Conservation (phyloP, 1,139 yeast species). For the Saccharomycopsis phalli region DNA sequence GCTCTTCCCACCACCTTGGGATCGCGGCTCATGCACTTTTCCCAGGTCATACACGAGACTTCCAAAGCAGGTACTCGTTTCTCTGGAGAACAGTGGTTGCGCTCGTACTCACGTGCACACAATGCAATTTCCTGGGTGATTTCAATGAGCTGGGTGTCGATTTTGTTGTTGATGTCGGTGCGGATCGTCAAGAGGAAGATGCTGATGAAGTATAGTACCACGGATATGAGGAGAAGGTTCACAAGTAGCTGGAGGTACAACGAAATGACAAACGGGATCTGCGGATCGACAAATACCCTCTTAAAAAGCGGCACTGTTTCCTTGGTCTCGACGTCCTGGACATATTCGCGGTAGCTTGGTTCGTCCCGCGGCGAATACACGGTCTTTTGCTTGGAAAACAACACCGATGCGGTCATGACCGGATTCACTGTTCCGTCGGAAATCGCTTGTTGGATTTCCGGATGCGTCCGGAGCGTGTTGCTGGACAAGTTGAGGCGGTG, state of each 20-base stretch:
- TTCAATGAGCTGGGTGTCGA: conserved; percentile 55
- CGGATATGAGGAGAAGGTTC: conserved; percentile 50
- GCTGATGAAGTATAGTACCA: conserved; percentile 44
- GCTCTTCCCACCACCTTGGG: conserved; percentile 75
- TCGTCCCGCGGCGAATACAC: neutral
- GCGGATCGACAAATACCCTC: conserved; percentile 36
- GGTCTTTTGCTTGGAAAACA: conserved; percentile 36
- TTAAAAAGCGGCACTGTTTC: neutral
- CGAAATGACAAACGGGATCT: conserved; percentile 57
- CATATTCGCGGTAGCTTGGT: neutral
- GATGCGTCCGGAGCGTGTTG: conserved; percentile 28
- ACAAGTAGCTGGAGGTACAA: conserved; percentile 63
- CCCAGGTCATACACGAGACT: conserved; percentile 66
- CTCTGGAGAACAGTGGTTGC: conserved; percentile 61
- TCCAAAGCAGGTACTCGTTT: conserved; percentile 65
- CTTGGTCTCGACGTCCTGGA: neutral
- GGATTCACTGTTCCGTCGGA: conserved; percentile 31
- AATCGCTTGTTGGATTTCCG: conserved; percentile 30
- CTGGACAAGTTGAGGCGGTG: conserved; percentile 21
- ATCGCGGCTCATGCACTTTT: conserved; percentile 77
- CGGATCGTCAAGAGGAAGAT: conserved; percentile 48
- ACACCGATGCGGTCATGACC: conserved; percentile 35
- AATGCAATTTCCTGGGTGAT: conserved; percentile 56
- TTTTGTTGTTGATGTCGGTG: conserved; percentile 61
- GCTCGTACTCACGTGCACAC: conserved; percentile 61